A percentile compares a stretch with the other conserved stretches of the same genome.
Evolutionary conservation across 805 yeast genomes (phyloP).

Genomic region (Scheffersomyces lignosus): DNA sequence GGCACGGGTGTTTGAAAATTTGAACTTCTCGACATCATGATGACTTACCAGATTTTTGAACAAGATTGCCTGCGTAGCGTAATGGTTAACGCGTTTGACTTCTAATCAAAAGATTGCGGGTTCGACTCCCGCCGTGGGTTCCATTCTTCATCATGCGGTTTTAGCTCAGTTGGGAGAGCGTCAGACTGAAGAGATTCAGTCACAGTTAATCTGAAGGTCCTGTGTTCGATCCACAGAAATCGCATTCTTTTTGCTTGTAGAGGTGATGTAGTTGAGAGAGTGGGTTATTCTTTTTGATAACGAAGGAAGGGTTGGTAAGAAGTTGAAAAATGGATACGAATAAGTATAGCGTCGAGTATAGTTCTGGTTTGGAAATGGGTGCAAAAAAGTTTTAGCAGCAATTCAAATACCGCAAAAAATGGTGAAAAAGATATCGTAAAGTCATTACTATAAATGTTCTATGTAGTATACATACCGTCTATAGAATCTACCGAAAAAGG

Average conservation of each 20-base stretch:
- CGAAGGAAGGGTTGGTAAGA: too few relatives aligned
- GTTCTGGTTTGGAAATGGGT: too few relatives aligned
- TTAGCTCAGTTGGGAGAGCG: conserved; percentile 41
- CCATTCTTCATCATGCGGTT: conserved; percentile 18
- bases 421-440: too few relatives aligned
- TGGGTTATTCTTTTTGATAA: too few relatives aligned
- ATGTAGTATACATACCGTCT: too few relatives aligned
- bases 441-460: too few relatives aligned
- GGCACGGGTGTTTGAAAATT: background rate
- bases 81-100: conserved; percentile 25
- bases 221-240: conserved; percentile 32
- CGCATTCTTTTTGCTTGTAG: conserved; percentile 15
- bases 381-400: too few relatives aligned
- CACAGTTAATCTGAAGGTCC: conserved; percentile 30
- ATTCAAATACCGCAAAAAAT: too few relatives aligned
- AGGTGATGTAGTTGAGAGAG: too few relatives aligned
- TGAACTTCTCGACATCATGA: background rate
- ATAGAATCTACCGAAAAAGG: too few relatives aligned
- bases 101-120: conserved; percentile 25
- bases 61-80: conserved; percentile 17
- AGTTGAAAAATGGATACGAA: too few relatives aligned
- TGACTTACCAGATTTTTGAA: background rate
- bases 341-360: too few relatives aligned
- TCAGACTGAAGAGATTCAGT: conserved; percentile 34
- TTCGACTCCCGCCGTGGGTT: conserved; percentile 25